Conservation (phyloP, 2,329 filamentous ascomycete species). For the Colletotrichum simmondsii region DNA sequence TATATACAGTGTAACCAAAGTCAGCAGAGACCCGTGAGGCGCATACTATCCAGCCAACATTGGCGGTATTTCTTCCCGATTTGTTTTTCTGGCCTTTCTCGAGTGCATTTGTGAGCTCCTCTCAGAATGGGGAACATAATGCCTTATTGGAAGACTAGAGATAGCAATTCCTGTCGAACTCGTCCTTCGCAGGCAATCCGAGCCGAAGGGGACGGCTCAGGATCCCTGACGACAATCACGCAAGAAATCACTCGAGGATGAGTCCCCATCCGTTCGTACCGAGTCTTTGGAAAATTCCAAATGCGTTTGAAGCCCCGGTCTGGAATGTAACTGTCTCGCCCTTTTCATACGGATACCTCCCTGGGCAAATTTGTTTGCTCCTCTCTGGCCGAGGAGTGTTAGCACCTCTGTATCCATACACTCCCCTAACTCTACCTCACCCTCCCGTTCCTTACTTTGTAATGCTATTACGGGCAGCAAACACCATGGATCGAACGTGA, state of each 20-base stretch:
- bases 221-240: conserved; percentile 28
- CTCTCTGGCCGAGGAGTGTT: neutral
- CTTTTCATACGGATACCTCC: neutral
- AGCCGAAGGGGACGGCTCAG: neutral
- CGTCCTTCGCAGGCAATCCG: neutral
- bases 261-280: conserved; percentile 34
- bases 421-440: neutral
- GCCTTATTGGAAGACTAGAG: too few species aligned
- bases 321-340: neutral
- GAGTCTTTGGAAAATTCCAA: conserved; percentile 25
- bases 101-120: neutral
- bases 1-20: neutral
- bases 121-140: neutral
- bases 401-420: neutral
- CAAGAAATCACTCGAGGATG: conserved; percentile 14
- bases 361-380: neutral
- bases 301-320: conserved; percentile 6
- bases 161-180: neutral
- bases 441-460: too few species aligned
- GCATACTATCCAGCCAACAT: neutral
- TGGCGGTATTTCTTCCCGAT: neutral
- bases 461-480: neutral
- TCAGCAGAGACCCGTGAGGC: neutral
- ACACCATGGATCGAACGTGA: conserved; percentile 11
- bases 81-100: neutral